Base-by-base conservation (phyloP, 2,329 filamentous ascomycete species). In the Fusarium nematophilum region DNA sequence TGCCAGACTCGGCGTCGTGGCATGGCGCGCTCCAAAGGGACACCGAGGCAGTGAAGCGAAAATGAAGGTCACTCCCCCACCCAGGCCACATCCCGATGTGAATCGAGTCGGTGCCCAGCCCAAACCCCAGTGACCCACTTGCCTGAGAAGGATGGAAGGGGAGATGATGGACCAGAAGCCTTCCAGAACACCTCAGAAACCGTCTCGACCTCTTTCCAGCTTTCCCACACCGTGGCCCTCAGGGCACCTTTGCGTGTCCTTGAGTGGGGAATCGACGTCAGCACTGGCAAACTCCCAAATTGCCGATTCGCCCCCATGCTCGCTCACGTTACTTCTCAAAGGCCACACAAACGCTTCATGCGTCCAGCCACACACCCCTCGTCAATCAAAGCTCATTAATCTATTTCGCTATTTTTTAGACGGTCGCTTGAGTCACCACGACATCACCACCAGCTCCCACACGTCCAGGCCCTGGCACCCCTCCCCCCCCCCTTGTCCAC, bases 131-230 rank as follows among this genome's bases (percentile, higher is more conserved):
- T 21, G 53, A 44, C 23, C 25, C 31, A 18, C 33, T 14, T 36
- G 39, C 46, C 15, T 48, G 47, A 53, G 48, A 34, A 52, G 53
- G 51, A 46, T 26, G 26, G 25, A 40, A 38, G 39, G 26, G n/a
- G n/a, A 45, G 25, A 56, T 39, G 48, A 31, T 49, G 52, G 44
- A 42, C 52, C 64, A 67, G 65, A 67, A 67, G 62, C 42, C 62
- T 67, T 67, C 65, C 52, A 67, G 65, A 67, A 67, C 51, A 64
- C 53, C 38, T 56, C 52, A 47, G 49, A 50, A 42, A 48, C 40
- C 48, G 52, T 46, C 49, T 54, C 48, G 44, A 43, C 39, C 46
- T 53, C 47, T 58, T 54, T 46, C 59, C 40, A 61, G n/a, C n/a
- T 37, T 44, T 49, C 45, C 18, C 38, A 31, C 40, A 52, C 46